Percentiles rank a stretch among this genome's conserved stretches.
phyloP scores from a whole-genome alignment of 768 basidiomycete genomes.

The Rubroboletus satanas region DNA sequence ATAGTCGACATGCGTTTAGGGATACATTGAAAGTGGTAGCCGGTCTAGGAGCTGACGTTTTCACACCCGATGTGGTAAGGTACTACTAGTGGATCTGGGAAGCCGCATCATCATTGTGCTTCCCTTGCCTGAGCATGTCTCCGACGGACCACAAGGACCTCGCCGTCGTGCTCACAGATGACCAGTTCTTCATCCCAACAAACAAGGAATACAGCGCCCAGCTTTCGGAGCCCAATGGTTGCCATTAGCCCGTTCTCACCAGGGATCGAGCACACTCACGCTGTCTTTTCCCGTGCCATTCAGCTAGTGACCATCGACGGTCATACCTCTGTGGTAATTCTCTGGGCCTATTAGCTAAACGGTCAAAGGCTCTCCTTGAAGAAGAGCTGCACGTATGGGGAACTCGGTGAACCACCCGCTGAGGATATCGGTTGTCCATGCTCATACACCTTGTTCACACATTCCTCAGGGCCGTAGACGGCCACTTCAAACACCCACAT shows the following conservation, averaged over 20 bases:
- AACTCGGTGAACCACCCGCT: conserved; percentile 45
- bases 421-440: conserved; percentile 7
- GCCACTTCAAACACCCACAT: conserved; percentile 89
- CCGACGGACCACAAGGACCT: conserved; percentile 15
- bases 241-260: conserved; percentile 11
- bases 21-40: background rate
- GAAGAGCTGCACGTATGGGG: conserved; percentile 88
- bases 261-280: conserved; percentile 10
- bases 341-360: conserved; percentile 76
- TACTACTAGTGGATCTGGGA: conserved; percentile 15
- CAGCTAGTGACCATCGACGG: conserved; percentile 46
- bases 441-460: conserved; percentile 2
- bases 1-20: conserved; percentile 6
- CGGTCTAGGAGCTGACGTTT: background rate
- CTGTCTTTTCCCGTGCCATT: conserved; percentile 6
- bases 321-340: conserved; percentile 97
- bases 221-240: conserved; percentile 38
- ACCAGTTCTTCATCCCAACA: conserved; percentile 56
- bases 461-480: conserved; percentile 67
- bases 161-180: conserved; percentile 37
- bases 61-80: conserved; percentile 14
- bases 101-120: conserved; percentile 4
- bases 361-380: conserved; percentile 65
- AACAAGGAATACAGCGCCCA: conserved; percentile 48
- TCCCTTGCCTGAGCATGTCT: conserved; percentile 13